A percentile compares a stretch with the other conserved stretches of the same genome.
phyloP scores from a whole-genome alignment of 129 eudicot genomes.

The Helichrysum umbraculigerum region DNA sequence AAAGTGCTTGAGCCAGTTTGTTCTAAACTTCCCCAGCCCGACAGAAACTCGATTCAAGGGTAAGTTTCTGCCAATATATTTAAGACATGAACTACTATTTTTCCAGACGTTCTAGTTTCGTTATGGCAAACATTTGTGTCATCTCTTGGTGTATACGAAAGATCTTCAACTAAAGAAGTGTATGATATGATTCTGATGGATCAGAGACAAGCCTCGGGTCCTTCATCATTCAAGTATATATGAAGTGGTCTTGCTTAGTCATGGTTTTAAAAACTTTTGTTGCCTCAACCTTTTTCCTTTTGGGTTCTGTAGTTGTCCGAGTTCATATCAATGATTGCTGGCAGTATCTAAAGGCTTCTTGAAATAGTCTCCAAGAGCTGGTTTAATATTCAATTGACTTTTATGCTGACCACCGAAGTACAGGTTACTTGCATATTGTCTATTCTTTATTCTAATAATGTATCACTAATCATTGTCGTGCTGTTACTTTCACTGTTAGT shows the following conservation, averaged over 20 bases:
- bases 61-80: constrained; percentile 24
- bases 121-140: constrained; percentile 93
- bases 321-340: too few species aligned
- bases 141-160: constrained; percentile 65
- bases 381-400: too few species aligned
- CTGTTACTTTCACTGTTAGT: too few species aligned
- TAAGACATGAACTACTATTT: constrained; percentile 13
- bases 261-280: too few species aligned
- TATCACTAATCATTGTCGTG: too few species aligned
- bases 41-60: constrained; percentile 64
- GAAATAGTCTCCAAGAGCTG: too few species aligned
- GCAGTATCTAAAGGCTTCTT: too few species aligned
- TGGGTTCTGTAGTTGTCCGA: too few species aligned
- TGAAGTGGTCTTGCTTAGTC: neutral
- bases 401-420: too few species aligned
- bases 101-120: constrained; percentile 74
- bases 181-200: constrained; percentile 98
- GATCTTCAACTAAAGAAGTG: constrained; percentile 76
- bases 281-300: too few species aligned
- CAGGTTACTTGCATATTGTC: too few species aligned
- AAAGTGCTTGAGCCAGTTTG: constrained; percentile 87
- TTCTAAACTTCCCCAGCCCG: constrained; percentile 72
- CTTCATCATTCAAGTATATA: constrained; percentile 81
- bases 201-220: constrained; percentile 90
- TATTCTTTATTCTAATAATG: too few species aligned